Conservation (phyloP, 257 asterid genomes). For the Eustoma russellianum region DNA sequence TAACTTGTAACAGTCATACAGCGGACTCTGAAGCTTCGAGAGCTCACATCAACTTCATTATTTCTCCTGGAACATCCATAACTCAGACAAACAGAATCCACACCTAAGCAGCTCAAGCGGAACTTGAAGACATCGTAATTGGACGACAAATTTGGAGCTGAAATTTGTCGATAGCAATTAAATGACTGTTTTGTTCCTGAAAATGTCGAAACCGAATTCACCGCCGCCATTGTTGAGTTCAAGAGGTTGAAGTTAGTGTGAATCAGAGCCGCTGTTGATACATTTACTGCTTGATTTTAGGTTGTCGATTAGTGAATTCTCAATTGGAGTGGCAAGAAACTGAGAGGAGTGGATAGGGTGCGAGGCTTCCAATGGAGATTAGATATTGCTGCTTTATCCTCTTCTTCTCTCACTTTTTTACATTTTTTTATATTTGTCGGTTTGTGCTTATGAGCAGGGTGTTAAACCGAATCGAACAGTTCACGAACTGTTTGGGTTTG, state of each 20-base stretch:
- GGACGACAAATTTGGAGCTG: slow-evolving; percentile 13
- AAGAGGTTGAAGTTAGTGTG: not conserved
- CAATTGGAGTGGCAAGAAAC: slow-evolving; percentile 8
- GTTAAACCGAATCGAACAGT: too few species aligned
- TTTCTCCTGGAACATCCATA: slow-evolving; percentile 4
- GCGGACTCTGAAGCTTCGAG: slow-evolving; percentile 44
- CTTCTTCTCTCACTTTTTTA: not conserved
- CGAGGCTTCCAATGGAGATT: not conserved
- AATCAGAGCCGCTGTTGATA: not conserved
- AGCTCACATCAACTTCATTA: slow-evolving; percentile 14
- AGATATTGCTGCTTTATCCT: not conserved
- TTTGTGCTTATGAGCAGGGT: too few species aligned
- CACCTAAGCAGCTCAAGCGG: slow-evolving; percentile 30
- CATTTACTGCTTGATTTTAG: not conserved
- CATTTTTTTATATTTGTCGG: too few species aligned
- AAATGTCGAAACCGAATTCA: slow-evolving; percentile 18
- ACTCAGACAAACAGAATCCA: slow-evolving; percentile 15
- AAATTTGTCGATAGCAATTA: slow-evolving; percentile 11
- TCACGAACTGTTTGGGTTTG: too few species aligned
- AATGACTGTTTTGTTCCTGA: slow-evolving; percentile 13
- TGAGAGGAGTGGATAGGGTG: not conserved
- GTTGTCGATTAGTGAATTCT: slow-evolving; percentile 1
- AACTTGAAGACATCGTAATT: slow-evolving; percentile 30
- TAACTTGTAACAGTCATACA: slow-evolving; percentile 60
- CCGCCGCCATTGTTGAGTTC: slow-evolving; percentile 13